phyloP scores from a whole-genome alignment of 208 protist genomes.

The Trypanosoma platydactyli region DNA sequence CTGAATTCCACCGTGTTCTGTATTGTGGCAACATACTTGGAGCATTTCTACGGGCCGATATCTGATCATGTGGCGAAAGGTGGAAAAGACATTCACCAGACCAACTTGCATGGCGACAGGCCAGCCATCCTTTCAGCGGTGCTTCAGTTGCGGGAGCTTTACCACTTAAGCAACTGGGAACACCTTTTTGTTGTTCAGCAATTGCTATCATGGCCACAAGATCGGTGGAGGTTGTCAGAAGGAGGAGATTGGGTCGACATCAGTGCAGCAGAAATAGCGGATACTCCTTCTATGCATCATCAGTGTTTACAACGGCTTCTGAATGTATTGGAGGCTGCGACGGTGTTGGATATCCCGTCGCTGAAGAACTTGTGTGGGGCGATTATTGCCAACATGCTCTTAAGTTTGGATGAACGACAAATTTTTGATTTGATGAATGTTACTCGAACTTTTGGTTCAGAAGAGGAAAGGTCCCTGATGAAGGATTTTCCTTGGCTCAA shows the following conservation, averaged over 20 bases:
- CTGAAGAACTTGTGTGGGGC: slow-evolving; percentile 52
- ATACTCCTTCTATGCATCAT: slow-evolving; percentile 24
- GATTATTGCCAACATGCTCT: slow-evolving; percentile 59
- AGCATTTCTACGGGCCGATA: slow-evolving; percentile 53
- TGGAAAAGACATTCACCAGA: background rate
- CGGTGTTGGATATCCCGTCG: slow-evolving; percentile 40
- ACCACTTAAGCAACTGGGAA: slow-evolving; percentile 60
- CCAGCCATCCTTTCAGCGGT: slow-evolving; percentile 36
- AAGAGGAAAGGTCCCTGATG: slow-evolving; percentile 37
- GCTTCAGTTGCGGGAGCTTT: slow-evolving; percentile 48
- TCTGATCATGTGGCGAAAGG: background rate
- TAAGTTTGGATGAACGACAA: slow-evolving; percentile 41
- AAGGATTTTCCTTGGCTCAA: slow-evolving; percentile 34
- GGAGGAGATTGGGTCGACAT: slow-evolving; percentile 57
- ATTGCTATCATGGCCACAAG: slow-evolving; percentile 32
- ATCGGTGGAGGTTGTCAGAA: slow-evolving; percentile 20
- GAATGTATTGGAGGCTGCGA: slow-evolving; percentile 53
- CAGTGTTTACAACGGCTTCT: slow-evolving; percentile 35
- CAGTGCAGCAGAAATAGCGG: slow-evolving; percentile 5
- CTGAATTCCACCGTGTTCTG: slow-evolving; percentile 40
- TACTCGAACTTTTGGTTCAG: slow-evolving; percentile 35
- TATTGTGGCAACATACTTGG: slow-evolving; percentile 61
- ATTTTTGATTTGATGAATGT: slow-evolving; percentile 36
- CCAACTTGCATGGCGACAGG: background rate
- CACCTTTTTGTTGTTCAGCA: slow-evolving; percentile 49